Base-by-base conservation (phyloP, 23 red algal species). In the Gracilariopsis chorda region DNA sequence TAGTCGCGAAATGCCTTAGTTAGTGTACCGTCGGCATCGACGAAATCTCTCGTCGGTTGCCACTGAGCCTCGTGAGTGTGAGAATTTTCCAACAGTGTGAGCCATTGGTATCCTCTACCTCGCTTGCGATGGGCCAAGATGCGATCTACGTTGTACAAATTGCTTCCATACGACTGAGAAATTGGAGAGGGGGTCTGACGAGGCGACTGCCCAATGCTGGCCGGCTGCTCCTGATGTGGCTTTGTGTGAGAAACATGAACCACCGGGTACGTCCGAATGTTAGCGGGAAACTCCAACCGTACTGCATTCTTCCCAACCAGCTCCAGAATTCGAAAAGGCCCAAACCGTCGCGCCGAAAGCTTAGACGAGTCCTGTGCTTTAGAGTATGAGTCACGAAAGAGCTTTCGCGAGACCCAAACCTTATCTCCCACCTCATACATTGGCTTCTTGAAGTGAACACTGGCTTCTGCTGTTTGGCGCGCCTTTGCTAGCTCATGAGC, bases 221-320 rank as follows among this genome's bases (percentile, higher is more conserved):
- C 0, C 8, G 78, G 17, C 51, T 59, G 78, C 17, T 82, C 0
- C 7, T 51, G 16, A 58, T 39, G 20, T 60, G 78, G 49, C 60
- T 8, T 9, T 6, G 14, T 37, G 34, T 82, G 49, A 14, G 53
- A 6, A 20, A 82, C 45, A 20, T 57, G 48, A 17, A 82, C 53
- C 17, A 82, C 2, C 10, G 48, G 13, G 10, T 82, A 51, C 13
- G 25, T 82, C 56, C 60, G 20, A 32, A 82, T 51, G 49, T 57
- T 25, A 30, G 24, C 33, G 37, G 78, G 48, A 9, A 62, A 33
- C 19, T 82, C 49, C 6, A 82, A 63, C 9, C 17, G 23, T 35
- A 82, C n/a, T 16, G 11, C 78, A 59, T 82, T 82, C 28, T 63
- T 59, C 1, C 46, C 48, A 82, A 82, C 37, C 27, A 82, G 27